Percentiles rank a stretch among this genome's conserved stretches.
phyloP scores from a whole-genome alignment of 2,329 filamentous ascomycete species.

The Hyphodiscus sp. region DNA sequence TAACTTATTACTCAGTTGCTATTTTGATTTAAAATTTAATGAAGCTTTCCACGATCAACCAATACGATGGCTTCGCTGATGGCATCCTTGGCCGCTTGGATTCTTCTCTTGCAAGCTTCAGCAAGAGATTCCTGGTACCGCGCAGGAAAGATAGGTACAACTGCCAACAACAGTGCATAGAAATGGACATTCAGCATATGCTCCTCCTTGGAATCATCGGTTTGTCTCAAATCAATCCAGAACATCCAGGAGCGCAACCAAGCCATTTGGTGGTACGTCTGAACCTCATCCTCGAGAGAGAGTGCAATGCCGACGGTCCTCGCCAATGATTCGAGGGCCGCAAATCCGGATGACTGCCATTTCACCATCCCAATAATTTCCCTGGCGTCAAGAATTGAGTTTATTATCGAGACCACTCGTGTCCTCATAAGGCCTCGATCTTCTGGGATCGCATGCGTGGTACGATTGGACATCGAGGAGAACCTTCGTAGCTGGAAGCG shows the following conservation, averaged over 20 bases:
- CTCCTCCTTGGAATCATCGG: conserved; percentile 1
- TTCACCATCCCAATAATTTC: conserved; percentile 1
- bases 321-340: conserved; percentile 10
- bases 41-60: background rate
- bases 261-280: conserved; percentile 9
- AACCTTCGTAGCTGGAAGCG: conserved; percentile 6
- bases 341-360: conserved; percentile 11
- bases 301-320: conserved; percentile 2
- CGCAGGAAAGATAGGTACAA: conserved; percentile 14
- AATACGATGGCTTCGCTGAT: background rate
- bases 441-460: background rate
- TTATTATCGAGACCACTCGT: conserved; percentile 1
- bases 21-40: background rate
- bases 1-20: background rate
- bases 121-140: conserved; percentile 6
- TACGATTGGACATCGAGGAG: background rate
- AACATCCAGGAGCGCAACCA: conserved; percentile 18
- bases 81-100: background rate
- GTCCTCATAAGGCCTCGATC: background rate
- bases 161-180: conserved; percentile 10
- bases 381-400: background rate
- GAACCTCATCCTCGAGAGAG: conserved; percentile 1
- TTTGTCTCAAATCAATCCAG: conserved; percentile 14
- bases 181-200: conserved; percentile 8
- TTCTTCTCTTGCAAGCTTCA: conserved; percentile 2